Percentiles rank a stretch among this genome's conserved stretches.
Evolutionary conservation across 345 rosid species (phyloP).

Genomic region (Brassica carinata): DNA sequence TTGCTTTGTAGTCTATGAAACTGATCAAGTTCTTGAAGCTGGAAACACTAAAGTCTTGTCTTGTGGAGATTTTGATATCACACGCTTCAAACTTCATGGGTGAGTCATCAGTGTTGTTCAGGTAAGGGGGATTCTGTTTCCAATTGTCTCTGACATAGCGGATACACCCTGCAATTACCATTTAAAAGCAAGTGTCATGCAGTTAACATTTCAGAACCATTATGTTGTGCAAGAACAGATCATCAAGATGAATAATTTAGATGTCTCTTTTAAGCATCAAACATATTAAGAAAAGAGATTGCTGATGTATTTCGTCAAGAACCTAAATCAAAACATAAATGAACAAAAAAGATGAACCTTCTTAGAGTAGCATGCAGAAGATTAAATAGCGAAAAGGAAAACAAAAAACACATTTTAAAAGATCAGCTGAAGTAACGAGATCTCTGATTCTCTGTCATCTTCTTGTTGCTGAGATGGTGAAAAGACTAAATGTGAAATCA

Average conservation of each 20-base stretch:
- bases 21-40: slow-evolving; percentile 8
- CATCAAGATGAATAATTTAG: not conserved
- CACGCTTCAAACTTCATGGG: not conserved
- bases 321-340: not conserved
- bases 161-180: slow-evolving; percentile 53
- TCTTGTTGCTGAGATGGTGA: not conserved
- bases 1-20: not conserved
- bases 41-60: not conserved
- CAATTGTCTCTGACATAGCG: slow-evolving; percentile 72
- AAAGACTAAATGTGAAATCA: not conserved
- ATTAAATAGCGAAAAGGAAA: too few relatives aligned
- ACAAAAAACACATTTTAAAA: not conserved
- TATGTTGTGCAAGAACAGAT: not conserved
- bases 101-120: slow-evolving; percentile 39
- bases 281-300: not conserved
- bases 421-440: not conserved
- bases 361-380: not conserved
- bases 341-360: not conserved
- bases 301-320: not conserved
- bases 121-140: slow-evolving; percentile 44
- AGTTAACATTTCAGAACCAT: slow-evolving; percentile 4
- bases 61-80: not conserved
- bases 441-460: not conserved
- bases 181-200: not conserved
- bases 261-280: not conserved